Conservation (phyloP, 2,329 filamentous ascomycete genomes). For the Xylariaceae sp. region DNA sequence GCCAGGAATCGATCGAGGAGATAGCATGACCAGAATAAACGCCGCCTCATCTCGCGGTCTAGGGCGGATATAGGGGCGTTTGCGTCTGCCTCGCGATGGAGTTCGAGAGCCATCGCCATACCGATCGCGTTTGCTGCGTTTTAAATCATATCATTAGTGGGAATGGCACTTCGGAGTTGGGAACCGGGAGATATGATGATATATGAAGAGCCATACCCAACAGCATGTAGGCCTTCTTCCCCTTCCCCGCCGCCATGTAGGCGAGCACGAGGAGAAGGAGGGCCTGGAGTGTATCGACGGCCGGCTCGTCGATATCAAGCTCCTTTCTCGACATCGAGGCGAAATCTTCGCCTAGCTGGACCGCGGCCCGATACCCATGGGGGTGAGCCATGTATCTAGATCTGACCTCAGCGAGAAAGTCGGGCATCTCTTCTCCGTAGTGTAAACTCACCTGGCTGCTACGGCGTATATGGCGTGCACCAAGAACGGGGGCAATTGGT, state of each 20-base stretch:
- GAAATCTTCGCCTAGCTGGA: conserved; percentile 66
- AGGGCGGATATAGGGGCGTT: conserved; percentile 56
- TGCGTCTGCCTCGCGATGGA: conserved; percentile 68
- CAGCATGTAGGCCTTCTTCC: conserved; percentile 83
- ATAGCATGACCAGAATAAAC: conserved; percentile 88
- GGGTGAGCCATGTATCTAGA: conserved; percentile 63
- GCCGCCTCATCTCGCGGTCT: conserved; percentile 69
- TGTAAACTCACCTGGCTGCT: conserved; percentile 49
- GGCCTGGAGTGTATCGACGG: conserved; percentile 70
- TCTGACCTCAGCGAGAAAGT: conserved; percentile 19
- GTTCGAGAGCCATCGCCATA: conserved; percentile 76
- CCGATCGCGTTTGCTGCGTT: conserved; percentile 63
- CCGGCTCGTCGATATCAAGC: conserved; percentile 75
- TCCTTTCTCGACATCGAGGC: conserved; percentile 62
- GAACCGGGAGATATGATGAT: neutral
- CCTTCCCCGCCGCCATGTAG: conserved; percentile 70
- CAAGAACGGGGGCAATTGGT: conserved; percentile 55
- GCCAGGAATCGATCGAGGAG: conserved; percentile 78
- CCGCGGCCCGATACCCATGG: conserved; percentile 60
- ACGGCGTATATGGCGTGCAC: conserved; percentile 56
- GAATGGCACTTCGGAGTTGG: conserved; percentile 1
- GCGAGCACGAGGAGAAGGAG: conserved; percentile 69
- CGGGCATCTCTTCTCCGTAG: neutral
- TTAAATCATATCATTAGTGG: conserved; percentile 30
- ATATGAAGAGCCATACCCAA: conserved; percentile 50